Evolutionary conservation across 2,329 filamentous ascomycete species (phyloP).

Genomic region (Cladorrhinum sp.): DNA sequence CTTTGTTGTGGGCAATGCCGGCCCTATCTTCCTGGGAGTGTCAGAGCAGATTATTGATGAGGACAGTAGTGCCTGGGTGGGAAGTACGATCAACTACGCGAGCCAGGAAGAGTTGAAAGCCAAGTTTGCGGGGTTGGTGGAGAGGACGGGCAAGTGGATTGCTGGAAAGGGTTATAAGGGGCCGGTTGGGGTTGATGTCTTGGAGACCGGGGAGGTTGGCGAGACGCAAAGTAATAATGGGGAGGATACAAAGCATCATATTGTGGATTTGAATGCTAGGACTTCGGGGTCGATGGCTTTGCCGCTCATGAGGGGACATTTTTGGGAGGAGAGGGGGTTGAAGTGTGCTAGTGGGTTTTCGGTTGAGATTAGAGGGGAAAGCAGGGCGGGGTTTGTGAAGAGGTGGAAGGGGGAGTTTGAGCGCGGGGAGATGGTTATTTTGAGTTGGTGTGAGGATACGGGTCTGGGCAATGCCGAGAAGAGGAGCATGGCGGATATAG

Average conservation of each 20-base stretch:
- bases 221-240: conserved; percentile 6
- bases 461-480: conserved; percentile 14
- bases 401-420: conserved; percentile 28
- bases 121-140: conserved; percentile 29
- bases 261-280: conserved; percentile 37
- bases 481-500: conserved; percentile 32
- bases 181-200: conserved; percentile 33
- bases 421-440: conserved; percentile 30
- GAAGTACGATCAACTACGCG: conserved; percentile 34
- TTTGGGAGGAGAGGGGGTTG: conserved; percentile 29
- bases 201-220: conserved; percentile 27
- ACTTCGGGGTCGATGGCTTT: conserved; percentile 33
- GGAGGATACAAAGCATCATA: conserved; percentile 22
- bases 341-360: conserved; percentile 32
- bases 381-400: conserved; percentile 29
- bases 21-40: conserved; percentile 32
- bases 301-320: conserved; percentile 32
- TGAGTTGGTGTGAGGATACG: conserved; percentile 35
- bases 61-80: conserved; percentile 33
- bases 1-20: conserved; percentile 31
- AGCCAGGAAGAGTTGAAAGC: conserved; percentile 30
- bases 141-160: conserved; percentile 29
- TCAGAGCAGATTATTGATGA: conserved; percentile 36
- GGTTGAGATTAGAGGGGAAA: conserved; percentile 22
- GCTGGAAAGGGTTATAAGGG: conserved; percentile 33